phyloP scores from a whole-genome alignment of 169 alveolate species.

The Cryptosporidium meleagridis region DNA sequence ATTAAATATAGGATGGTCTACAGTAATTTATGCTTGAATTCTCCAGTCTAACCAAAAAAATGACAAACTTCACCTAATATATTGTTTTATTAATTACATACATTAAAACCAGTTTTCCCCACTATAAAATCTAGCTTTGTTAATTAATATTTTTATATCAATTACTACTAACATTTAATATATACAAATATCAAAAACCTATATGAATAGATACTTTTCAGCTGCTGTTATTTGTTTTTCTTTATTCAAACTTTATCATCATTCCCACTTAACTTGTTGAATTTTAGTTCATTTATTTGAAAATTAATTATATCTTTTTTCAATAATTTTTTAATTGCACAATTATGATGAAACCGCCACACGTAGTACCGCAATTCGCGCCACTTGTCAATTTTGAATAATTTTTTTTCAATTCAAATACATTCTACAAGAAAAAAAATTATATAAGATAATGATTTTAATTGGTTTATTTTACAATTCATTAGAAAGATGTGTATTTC shows the following conservation, averaged over 20 bases:
- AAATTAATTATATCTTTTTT: neutral
- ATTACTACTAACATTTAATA: neutral
- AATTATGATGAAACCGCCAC: neutral
- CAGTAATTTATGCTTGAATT: neutral
- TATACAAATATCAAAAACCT: neutral
- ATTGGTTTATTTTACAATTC: neutral
- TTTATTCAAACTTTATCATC: neutral
- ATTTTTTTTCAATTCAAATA: neutral
- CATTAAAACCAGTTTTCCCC: neutral
- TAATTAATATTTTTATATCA: too few relatives aligned
- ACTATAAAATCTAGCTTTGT: too few relatives aligned
- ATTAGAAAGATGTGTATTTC: neutral
- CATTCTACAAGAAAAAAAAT: neutral
- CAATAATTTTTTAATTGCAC: neutral
- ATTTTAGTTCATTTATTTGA: neutral
- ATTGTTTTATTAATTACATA: too few relatives aligned
- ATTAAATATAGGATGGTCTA: neutral
- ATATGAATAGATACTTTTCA: neutral
- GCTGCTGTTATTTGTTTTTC: neutral
- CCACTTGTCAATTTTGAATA: constrained; percentile 11
- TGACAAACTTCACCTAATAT: too few relatives aligned
- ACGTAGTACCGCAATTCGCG: neutral
- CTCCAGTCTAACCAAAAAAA: neutral
- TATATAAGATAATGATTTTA: neutral
- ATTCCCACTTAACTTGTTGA: neutral